Evolutionary conservation across 805 yeast genomes (phyloP), one percentile per base, ranked within the genome.

Genomic region (Candida montana): DNA sequence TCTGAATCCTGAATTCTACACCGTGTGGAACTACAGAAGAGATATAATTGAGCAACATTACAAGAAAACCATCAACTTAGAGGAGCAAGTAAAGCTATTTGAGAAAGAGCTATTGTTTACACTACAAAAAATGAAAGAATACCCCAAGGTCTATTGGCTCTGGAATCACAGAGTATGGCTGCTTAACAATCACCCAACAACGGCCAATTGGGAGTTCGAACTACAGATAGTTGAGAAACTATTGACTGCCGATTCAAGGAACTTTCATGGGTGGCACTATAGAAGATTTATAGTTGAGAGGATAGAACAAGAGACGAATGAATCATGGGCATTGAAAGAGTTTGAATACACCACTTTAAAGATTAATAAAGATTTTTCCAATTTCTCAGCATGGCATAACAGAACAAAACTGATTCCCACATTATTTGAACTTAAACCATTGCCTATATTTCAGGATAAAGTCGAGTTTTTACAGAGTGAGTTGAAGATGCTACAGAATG

Each of bases 261-360:
- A 93, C 59, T 93, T 73, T 61, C 97, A 90, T 59, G 98, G 95
- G 2, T 91, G 99, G 99, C 88, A 85, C 37, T 93, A 93, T 59
- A 69, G 99, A 54, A 70, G 98, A 43, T 75, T 75, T 41, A 77
- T 93, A 7, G 75, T 86, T 5, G 54, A 57, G 4, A 62, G 55
- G 20, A 51, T 65, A 31, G 67, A 63, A 28, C 30, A 39, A 8
- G 27, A 48, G 9, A 50, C 58, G 0, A 58, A 56, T 1, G 37
- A 49, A 16, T 66, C 58, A 38, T 56, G 60, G 49, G 62, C 65
- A n/a, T 40, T 54, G 29, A 48, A 63, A 5, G 98, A 91, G 61
- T 79, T 88, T 51, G 72, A 73, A 20, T 91, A 78, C 62, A 88
- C 97, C 1, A 83, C 91, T 0, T 62, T 66, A 38, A 83, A 81